Base-by-base conservation (phyloP, 257 asterid species). In the Euphrasia confusa region DNA sequence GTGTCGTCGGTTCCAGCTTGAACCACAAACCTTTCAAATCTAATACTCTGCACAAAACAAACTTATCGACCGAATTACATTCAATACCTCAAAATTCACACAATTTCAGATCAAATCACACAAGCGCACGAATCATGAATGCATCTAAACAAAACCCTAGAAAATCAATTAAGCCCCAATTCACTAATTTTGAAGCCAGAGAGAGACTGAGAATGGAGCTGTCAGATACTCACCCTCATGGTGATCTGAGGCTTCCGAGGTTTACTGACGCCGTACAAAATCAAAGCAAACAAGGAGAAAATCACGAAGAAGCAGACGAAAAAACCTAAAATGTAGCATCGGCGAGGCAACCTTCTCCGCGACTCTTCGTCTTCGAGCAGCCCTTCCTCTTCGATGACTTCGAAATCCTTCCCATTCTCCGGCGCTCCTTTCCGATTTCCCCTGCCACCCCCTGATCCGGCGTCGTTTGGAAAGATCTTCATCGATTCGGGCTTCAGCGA, bases 1-100 rank as follows among this genome's bases (percentile, higher is more conserved):
- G 78, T 74, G n/a, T 48, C 13, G 66, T 88, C 94, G 0, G 89
- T 72, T 15, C 96, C 96, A 44, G 94, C 90, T 71, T 88, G 91
- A 72, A 88, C 76, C 64, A 39, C 65, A 30, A 83, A 77, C 45
- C 83, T 82, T 77, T 79, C 86, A 60, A 85, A 74, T 62, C 58
- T 81, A 21, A 85, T 78, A 49, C 80, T 83, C 94, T 85, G 86
- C 55, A 28, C 28, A 64, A 56, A 32, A 45, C 14, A 42, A 59
- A 32, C 15, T 10, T 45, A 58, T n/a, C 27, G 45, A 15, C 27
- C 54, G n/a, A 10, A 65, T 12, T n/a, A 33, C 30, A 60, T 7
- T 9, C 33, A 60, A 40, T 1, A 60, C 2, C 7, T 26, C 11
- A 1, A 40, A 14, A 39, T 33, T 14, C 12, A 49, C 48, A 17